Evolutionary conservation across 208 protist species (phyloP).

Genomic region (Trypanosoma caninum): DNA sequence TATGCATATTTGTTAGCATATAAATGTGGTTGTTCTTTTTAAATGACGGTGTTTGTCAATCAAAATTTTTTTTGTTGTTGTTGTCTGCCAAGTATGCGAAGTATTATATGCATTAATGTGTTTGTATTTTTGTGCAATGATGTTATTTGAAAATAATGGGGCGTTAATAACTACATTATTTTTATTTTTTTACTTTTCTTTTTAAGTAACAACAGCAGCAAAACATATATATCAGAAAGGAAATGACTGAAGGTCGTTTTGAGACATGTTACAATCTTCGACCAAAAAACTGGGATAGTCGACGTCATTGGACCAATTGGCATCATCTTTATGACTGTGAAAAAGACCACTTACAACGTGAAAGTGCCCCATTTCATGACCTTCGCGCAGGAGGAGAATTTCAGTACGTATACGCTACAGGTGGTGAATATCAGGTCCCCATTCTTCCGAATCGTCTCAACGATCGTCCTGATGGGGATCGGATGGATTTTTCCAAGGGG

Average conservation of each 20-base stretch:
- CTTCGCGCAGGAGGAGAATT: constrained; percentile 86
- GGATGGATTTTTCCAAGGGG: constrained; percentile 82
- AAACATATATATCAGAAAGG: background rate
- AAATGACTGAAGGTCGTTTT: constrained; percentile 88
- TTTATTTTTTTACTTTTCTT: too few species aligned
- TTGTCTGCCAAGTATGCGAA: too few species aligned
- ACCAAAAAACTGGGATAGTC: constrained; percentile 88
- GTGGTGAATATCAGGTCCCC: constrained; percentile 42
- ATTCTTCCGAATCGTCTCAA: constrained; percentile 58
- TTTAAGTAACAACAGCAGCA: too few species aligned
- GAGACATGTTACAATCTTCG: constrained; percentile 89
- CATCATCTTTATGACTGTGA: constrained; percentile 89
- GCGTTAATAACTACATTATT: too few species aligned
- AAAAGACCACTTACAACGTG: constrained; percentile 78
- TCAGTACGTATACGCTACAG: constrained; percentile 82
- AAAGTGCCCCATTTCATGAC: constrained; percentile 89
- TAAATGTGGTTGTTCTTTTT: too few species aligned
- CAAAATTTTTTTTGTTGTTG: too few species aligned
- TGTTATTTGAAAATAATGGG: too few species aligned
- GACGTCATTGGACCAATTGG: constrained; percentile 90
- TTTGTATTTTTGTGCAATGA: too few species aligned
- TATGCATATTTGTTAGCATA: too few species aligned
- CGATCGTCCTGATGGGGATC: constrained; percentile 55
- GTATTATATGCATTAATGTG: too few species aligned
- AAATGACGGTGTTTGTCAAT: too few species aligned